Conservation (phyloP, 2,329 filamentous ascomycete genomes). For the Calonectria pseudoreteaudii region DNA sequence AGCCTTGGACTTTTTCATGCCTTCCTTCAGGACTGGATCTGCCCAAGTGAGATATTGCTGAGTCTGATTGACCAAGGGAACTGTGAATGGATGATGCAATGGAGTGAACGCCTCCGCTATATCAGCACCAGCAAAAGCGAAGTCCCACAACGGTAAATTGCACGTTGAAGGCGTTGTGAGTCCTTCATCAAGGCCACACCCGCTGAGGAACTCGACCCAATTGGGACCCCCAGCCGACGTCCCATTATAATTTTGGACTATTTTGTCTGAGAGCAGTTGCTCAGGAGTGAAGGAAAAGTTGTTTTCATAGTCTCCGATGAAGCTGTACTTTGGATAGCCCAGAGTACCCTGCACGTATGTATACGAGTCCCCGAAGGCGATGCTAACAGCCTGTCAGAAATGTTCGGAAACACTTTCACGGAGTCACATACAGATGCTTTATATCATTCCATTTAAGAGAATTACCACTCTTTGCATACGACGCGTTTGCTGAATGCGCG, state of each 20-base stretch:
- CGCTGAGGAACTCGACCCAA: conserved; percentile 21
- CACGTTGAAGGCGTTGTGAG: conserved; percentile 16
- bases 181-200: conserved; percentile 18
- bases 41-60: conserved; percentile 24
- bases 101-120: conserved; percentile 12
- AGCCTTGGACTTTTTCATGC: conserved; percentile 10
- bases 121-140: conserved; percentile 21
- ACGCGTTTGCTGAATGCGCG: neutral
- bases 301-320: conserved; percentile 20
- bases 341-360: conserved; percentile 21
- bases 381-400: neutral
- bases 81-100: conserved; percentile 16
- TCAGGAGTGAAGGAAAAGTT: conserved; percentile 20
- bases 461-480: neutral
- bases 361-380: conserved; percentile 26
- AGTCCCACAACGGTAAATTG: conserved; percentile 21
- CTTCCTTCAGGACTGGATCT: conserved; percentile 8
- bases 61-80: conserved; percentile 23
- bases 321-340: conserved; percentile 23
- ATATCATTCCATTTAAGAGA: conserved; percentile 7
- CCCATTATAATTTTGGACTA: conserved; percentile 17
- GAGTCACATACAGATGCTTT: neutral
- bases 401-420: neutral
- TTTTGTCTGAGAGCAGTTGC: conserved; percentile 3
- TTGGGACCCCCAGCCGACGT: conserved; percentile 19